Base-by-base conservation (phyloP, 2,329 filamentous ascomycete genomes). In the Chaetomiaceae sp. region DNA sequence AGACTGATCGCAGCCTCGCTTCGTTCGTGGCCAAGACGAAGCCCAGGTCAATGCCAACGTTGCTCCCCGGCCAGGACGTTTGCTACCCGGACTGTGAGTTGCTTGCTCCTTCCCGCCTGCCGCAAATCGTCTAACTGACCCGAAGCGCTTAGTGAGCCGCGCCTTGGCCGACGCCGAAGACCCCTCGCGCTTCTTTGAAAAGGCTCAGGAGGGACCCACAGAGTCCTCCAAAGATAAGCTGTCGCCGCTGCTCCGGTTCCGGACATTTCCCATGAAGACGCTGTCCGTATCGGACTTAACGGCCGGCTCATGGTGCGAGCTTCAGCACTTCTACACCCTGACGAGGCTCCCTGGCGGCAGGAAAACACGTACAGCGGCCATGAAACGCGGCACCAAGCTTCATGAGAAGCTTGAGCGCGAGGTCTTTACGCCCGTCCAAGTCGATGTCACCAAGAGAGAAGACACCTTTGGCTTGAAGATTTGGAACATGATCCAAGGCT, bases 301-400 rank as follows among this genome's bases (percentile, higher is more conserved):
- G 0, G 87, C 89, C 1, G 91, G 91, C 2, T 86, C 91, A 7
- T 99, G 94, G 94, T 99, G 94, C 68, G 92, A 99, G 70, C 70
- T 97, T 55, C 91, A 97, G 68, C 95, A 96, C 64, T 91, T 84
- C 76, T 96, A 95, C 71, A 89, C 84, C 0, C 77, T 99, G 51
- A 88, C 85, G 3, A 84, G 82, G 51, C 82, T 82, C 4, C 80
- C 79, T 0, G 75, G 86, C 65, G 94, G 92, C 1, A 82, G 81
- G 53, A 91, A 88, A 66, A 86, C 81, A 50, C 77, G 77, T 31
- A 97, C 91, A 0, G 70, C 80, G 2, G 90, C 89, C 0, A 99
- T 99, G 94, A 86, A 84, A 66, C 79, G 83, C 49, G 94, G 94
- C 0, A 85, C 83, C 34, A 83, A 78, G 34, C 82, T 97, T 11